phyloP scores from a whole-genome alignment of 2,329 filamentous ascomycete genomes.

The Pyrenophora teres region DNA sequence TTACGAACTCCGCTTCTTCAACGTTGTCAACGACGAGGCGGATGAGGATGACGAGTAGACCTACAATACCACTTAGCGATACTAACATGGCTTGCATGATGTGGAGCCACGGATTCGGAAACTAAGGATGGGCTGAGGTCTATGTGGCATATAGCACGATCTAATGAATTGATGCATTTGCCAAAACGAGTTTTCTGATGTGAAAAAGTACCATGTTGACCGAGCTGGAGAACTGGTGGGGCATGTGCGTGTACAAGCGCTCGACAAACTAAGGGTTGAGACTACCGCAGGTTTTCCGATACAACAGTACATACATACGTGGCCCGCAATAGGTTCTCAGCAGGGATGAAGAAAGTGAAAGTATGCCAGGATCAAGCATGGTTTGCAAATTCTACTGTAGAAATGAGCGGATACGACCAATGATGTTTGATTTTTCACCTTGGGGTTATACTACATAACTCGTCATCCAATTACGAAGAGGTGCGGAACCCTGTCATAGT shows the following conservation, averaged over 20 bases:
- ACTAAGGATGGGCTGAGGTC: conserved; percentile 26
- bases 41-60: conserved; percentile 98
- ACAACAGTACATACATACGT: too few relatives aligned
- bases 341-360: too few relatives aligned
- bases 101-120: conserved; percentile 23
- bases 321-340: neutral
- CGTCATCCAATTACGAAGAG: too few relatives aligned
- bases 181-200: conserved; percentile 1
- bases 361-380: too few relatives aligned
- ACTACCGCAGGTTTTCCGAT: too few relatives aligned
- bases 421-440: too few relatives aligned
- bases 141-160: conserved; percentile 39
- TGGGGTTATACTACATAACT: too few relatives aligned
- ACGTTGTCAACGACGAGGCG: conserved; percentile 97
- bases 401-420: too few relatives aligned
- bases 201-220: neutral
- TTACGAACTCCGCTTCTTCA: conserved; percentile 99
- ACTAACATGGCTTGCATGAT: conserved; percentile 22
- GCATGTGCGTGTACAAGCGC: neutral
- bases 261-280: too few relatives aligned
- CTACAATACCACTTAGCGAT: conserved; percentile 12
- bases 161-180: conserved; percentile 35
- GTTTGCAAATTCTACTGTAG: too few relatives aligned
- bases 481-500: too few relatives aligned
- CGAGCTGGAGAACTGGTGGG: neutral